Conservation (phyloP, 176 grass and related monocot species). For the Oryza longistaminata region DNA sequence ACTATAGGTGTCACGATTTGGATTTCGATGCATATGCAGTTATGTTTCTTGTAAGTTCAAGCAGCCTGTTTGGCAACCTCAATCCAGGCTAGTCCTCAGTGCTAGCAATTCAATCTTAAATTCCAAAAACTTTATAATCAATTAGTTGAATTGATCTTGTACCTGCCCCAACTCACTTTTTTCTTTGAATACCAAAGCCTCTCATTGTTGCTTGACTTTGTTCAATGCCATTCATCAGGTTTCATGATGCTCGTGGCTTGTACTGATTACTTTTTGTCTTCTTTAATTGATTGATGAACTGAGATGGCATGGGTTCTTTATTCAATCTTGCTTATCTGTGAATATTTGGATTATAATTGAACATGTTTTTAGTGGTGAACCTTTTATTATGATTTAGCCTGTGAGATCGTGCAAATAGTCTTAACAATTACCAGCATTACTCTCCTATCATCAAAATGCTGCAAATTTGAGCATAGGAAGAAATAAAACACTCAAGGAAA, state of each 20-base stretch:
- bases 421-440: not conserved
- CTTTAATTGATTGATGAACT: conserved; percentile 3
- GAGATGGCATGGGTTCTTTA: conserved; percentile 3
- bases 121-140: not conserved
- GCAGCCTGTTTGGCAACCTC: not conserved
- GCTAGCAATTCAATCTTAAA: not conserved
- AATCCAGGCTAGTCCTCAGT: not conserved
- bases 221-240: not conserved
- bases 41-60: conserved; percentile 4
- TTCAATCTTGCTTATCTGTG: conserved; percentile 4
- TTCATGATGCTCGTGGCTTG: conserved; percentile 2
- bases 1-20: not conserved
- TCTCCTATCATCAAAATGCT: not conserved
- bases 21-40: not conserved
- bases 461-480: not conserved
- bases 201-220: not conserved
- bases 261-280: not conserved
- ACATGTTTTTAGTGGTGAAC: not conserved
- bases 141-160: not conserved
- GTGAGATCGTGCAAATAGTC: not conserved
- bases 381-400: conserved; percentile 8
- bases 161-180: not conserved
- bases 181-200: not conserved
- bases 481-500: not conserved
- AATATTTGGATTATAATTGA: not conserved